A percentile compares a stretch with the other conserved stretches of the same genome.
Conservation (phyloP, 352 stramenopile genomes). For the Globisporangium emineosum region DNA sequence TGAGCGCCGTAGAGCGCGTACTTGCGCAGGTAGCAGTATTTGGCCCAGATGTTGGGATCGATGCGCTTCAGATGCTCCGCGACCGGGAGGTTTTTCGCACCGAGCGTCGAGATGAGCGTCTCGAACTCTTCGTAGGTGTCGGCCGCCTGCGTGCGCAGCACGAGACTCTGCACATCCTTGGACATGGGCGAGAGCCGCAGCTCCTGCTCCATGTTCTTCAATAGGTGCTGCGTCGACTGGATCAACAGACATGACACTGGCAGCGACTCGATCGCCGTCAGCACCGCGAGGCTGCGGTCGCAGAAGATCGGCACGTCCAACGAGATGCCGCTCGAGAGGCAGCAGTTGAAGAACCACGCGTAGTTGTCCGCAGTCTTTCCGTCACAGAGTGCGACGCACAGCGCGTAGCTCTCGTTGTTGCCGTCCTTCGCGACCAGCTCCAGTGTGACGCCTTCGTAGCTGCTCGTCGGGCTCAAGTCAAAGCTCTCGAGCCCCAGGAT, state of each 20-base stretch:
- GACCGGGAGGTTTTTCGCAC: slow-evolving; percentile 19
- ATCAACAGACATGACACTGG: slow-evolving; percentile 34
- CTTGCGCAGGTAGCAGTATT: slow-evolving; percentile 36
- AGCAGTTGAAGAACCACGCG: slow-evolving; percentile 42
- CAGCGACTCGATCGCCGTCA: slow-evolving; percentile 27
- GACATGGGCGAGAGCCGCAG: slow-evolving; percentile 22
- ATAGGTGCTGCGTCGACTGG: slow-evolving; percentile 36
- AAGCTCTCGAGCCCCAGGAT: slow-evolving; percentile 36
- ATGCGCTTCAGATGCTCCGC: slow-evolving; percentile 25
- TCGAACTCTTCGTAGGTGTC: slow-evolving; percentile 38
- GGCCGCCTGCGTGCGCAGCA: slow-evolving; percentile 29
- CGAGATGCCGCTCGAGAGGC: slow-evolving; percentile 31
- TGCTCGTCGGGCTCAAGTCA: slow-evolving; percentile 24
- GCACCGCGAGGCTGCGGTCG: slow-evolving; percentile 24
- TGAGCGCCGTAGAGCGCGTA: slow-evolving; percentile 41
- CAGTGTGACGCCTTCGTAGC: slow-evolving; percentile 28
- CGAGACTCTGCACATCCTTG: slow-evolving; percentile 24
- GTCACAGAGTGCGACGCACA: slow-evolving; percentile 38
- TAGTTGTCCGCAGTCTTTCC: slow-evolving; percentile 33
- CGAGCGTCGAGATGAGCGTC: slow-evolving; percentile 20
- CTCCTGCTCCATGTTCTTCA: slow-evolving; percentile 25
- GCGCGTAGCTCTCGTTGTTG: slow-evolving; percentile 37
- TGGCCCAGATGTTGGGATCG: slow-evolving; percentile 33
- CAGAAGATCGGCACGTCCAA: slow-evolving; percentile 44
- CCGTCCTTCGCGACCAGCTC: slow-evolving; percentile 44